A percentile compares a stretch with the other conserved stretches of the same genome.
Evolutionary conservation across 163 green algal species (phyloP).

Genomic region (Dunaliella salina): DNA sequence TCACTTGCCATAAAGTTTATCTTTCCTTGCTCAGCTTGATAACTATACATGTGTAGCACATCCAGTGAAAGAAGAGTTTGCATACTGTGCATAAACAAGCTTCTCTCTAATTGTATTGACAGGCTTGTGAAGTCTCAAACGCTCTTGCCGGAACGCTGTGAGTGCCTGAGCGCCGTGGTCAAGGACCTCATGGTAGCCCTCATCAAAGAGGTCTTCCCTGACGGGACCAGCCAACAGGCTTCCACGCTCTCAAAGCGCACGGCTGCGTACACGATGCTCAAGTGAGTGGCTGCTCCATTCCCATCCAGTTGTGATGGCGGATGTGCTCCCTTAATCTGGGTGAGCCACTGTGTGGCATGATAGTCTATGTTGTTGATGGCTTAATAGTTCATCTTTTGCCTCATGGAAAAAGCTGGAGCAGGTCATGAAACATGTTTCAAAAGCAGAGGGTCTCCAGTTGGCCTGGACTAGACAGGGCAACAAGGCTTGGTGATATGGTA

Average conservation of each 20-base stretch:
- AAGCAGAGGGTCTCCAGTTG: no score
- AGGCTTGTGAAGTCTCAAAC: neutral
- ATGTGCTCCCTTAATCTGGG: no score
- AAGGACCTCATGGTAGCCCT: neutral
- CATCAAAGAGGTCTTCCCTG: neutral
- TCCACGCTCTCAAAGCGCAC: neutral
- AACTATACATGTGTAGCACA: neutral
- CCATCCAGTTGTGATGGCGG: no score
- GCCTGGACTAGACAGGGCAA: no score
- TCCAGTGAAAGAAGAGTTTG: neutral
- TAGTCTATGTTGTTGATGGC: no score
- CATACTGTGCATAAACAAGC: neutral
- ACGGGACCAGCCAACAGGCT: neutral
- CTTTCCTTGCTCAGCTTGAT: no score
- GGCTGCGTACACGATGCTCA: neutral
- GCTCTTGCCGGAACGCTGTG: neutral
- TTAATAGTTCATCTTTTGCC: no score
- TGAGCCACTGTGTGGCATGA: no score
- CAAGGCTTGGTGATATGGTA: no score
- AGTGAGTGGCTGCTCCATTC: neutral
- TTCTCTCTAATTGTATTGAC: neutral
- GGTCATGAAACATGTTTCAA: no score
- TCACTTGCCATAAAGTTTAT: no score
- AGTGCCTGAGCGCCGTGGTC: neutral
- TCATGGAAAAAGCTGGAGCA: no score